Evolutionary conservation across 2,329 filamentous ascomycete genomes (phyloP).

Genomic region (Pyricularia grisea): DNA sequence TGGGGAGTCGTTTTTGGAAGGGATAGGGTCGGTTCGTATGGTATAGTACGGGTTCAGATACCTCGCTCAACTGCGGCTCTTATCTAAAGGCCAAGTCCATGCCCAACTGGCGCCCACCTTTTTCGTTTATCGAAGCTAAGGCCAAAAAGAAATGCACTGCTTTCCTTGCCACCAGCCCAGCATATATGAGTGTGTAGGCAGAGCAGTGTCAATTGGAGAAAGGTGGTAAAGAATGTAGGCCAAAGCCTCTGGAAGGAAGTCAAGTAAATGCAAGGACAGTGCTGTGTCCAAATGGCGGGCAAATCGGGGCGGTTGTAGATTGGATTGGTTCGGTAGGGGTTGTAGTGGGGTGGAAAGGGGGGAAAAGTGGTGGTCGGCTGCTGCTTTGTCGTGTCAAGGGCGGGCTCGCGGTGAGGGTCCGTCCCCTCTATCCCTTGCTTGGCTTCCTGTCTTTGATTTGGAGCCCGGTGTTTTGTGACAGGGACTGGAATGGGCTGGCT

Average conservation of each 20-base stretch:
- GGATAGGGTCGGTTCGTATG: background rate
- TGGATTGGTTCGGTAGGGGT: background rate
- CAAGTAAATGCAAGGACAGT: background rate
- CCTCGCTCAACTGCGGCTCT: background rate
- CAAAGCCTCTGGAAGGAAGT: background rate
- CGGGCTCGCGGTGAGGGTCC: background rate
- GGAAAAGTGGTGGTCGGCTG: background rate
- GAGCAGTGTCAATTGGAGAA: background rate
- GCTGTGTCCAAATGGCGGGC: background rate
- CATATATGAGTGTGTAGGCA: background rate
- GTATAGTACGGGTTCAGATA: background rate
- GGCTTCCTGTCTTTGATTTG: background rate
- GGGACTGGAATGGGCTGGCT: background rate
- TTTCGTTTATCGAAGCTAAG: background rate
- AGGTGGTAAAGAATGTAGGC: background rate
- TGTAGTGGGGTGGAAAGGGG: background rate
- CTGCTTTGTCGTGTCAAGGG: background rate
- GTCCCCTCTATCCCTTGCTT: background rate
- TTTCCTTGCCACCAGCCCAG: background rate
- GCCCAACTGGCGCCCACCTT: background rate
- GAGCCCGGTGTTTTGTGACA: background rate
- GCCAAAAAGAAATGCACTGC: background rate
- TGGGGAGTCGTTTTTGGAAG: background rate
- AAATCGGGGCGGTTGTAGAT: background rate
- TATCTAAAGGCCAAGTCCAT: background rate